A percentile compares a stretch with the other conserved stretches of the same genome.
These are phyloP conservation scores for Zygotorulaspora chibaensis DNA, from an alignment of 805 yeast genomes.

Conservation along the genomic window DNA sequence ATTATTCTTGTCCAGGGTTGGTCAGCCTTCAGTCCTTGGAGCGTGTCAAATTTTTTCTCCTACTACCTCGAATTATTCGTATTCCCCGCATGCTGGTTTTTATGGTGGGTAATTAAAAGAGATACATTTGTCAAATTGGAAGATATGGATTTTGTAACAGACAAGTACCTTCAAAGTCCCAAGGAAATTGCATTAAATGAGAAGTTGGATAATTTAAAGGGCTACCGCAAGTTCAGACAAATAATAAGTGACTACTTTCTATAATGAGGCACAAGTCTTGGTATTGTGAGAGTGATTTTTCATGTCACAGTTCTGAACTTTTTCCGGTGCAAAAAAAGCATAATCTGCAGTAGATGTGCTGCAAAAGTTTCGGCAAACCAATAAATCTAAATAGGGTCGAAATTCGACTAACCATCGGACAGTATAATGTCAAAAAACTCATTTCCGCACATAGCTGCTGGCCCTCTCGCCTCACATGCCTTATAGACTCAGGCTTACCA, in stretches of 20 bases:
- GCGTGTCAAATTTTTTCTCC: conserved; percentile 40
- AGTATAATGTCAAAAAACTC: too few species aligned
- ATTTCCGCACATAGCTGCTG: too few species aligned
- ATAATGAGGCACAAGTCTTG: not conserved
- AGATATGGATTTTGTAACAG: conserved; percentile 53
- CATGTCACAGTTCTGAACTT: not conserved
- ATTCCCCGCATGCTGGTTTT: conserved; percentile 42
- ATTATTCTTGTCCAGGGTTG: conserved; percentile 53
- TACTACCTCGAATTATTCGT: conserved; percentile 45
- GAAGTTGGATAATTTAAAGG: conserved; percentile 38
- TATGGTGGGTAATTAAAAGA: conserved; percentile 41
- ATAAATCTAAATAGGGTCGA: too few species aligned
- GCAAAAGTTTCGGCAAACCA: too few species aligned
- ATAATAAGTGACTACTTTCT: conserved; percentile 18
- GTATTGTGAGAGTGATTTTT: not conserved
- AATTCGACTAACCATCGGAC: too few species aligned
- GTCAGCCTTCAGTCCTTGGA: conserved; percentile 47
- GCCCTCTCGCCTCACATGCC: too few species aligned
- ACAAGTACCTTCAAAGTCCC: conserved; percentile 45
- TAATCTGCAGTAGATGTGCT: too few species aligned
- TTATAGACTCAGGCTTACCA: too few species aligned
- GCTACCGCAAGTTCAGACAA: conserved; percentile 42
- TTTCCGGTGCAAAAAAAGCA: too few species aligned
- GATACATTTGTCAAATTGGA: conserved; percentile 41
- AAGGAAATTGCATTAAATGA: conserved; percentile 44